Base-by-base conservation (phyloP, 805 yeast species). In the Ogataea methylovora region DNA sequence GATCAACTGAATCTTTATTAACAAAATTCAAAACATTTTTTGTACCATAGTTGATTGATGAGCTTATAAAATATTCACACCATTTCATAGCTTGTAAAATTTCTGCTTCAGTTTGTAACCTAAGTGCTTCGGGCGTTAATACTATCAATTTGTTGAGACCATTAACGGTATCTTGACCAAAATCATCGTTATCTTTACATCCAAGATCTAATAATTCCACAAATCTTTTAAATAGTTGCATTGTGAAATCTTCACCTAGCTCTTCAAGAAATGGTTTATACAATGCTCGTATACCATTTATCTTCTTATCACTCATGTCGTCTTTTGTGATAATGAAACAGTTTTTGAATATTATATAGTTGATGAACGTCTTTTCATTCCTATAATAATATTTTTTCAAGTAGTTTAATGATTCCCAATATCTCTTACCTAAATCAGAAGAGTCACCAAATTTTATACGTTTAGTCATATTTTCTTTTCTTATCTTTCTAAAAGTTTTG, bases 401-500 rank as follows among this genome's bases (percentile, higher is more conserved):
- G 10, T 30, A 31, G 8, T 56, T 52, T 23, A 70, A 46, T 3
- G 62, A 49, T 18, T 46, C 51, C 73, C 73, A 65, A 41, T 66
- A 68, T 40, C 58, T 61, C n/a, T 38, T 41, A 0, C 73, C 76
- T 3, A 40, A 47, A 17, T 59, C 68, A 12, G 62, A 48, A 1
- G 67, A 54, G 40, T 69, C 74, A 5, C 73, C 76, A 33, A 30
- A 53, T 40, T 66, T 69, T 39, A 59, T 55, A 10, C 58, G 37
- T 24, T 45, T 55, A 27, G 52, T 54, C 20, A 73, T 48, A 39
- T 73, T 63, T 18, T 58, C 56, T 40, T 72, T 67, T 24, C 83
- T 52, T 9, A 73, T 53, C 34, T 71, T 64, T 46, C 77, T 68
- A 55, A 70, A 73, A 4, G 48, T 51, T 39, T 73, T 69, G 32